These are phyloP conservation scores for Pseudogymnoascus verrucosus DNA, from an alignment of 2,329 filamentous ascomycete genomes.

Conservation along the genomic window DNA sequence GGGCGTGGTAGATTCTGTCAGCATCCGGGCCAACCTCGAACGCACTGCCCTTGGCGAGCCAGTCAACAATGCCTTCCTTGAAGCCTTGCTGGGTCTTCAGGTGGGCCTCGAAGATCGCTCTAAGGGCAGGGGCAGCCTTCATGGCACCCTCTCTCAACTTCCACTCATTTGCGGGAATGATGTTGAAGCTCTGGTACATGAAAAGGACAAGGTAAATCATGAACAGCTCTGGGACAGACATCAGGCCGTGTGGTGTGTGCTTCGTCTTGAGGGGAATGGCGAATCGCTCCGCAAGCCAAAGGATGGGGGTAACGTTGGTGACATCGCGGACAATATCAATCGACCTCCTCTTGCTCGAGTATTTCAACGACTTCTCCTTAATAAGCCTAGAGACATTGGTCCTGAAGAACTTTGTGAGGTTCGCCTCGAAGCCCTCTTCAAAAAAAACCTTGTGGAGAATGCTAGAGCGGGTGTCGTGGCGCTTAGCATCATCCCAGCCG, in stretches of 20 bases:
- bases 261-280: constrained; percentile 58
- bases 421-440: constrained; percentile 36
- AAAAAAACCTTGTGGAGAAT: constrained; percentile 39
- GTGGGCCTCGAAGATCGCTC: constrained; percentile 36
- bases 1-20: constrained; percentile 43
- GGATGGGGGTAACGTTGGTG: constrained; percentile 55
- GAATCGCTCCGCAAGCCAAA: constrained; percentile 43
- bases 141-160: constrained; percentile 37
- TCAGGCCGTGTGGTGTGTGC: constrained; percentile 45
- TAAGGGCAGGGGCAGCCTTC: constrained; percentile 32
- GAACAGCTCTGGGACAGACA: constrained; percentile 40
- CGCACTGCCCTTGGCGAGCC: constrained; percentile 39
- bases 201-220: constrained; percentile 36
- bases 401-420: constrained; percentile 36
- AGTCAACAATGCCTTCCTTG: constrained; percentile 36
- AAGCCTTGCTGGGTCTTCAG: constrained; percentile 37
- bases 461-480: constrained; percentile 33
- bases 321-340: constrained; percentile 55
- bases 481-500: constrained; percentile 36
- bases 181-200: constrained; percentile 47
- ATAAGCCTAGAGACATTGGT: constrained; percentile 37
- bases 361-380: constrained; percentile 38
- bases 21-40: constrained; percentile 42
- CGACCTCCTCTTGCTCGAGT: constrained; percentile 33
- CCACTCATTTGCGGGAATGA: constrained; percentile 41